These are phyloP conservation scores for Blastobotrys serpentis DNA, from an alignment of 1,139 yeast species.

Conservation along the genomic window DNA sequence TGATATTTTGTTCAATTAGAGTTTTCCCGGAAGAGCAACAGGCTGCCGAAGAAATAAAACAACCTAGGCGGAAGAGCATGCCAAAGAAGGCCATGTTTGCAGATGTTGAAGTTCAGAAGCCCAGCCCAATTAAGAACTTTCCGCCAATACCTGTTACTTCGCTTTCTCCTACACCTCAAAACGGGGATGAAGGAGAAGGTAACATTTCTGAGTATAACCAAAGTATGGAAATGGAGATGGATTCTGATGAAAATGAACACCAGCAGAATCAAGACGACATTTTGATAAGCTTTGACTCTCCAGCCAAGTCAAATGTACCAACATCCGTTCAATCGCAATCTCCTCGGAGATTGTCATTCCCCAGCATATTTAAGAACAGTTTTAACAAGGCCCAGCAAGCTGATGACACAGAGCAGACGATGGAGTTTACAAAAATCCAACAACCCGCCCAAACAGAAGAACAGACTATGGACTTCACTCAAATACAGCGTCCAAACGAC, in stretches of 20 bases:
- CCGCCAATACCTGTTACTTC: not conserved
- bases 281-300: conserved; percentile 25
- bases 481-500: conserved; percentile 6
- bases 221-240: conserved; percentile 12
- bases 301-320: too few relatives aligned
- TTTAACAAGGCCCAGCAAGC: not conserved
- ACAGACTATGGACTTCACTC: conserved; percentile 8
- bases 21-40: conserved; percentile 9
- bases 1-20: not conserved
- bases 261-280: conserved; percentile 17
- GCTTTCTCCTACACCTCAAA: conserved; percentile 1
- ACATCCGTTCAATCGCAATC: conserved; percentile 9
- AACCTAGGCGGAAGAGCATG: conserved; percentile 6
- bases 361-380: conserved; percentile 16
- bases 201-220: not conserved
- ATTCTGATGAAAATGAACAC: conserved; percentile 2
- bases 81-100: conserved; percentile 8
- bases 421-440: conserved; percentile 8
- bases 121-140: conserved; percentile 3
- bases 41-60: conserved; percentile 7
- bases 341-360: conserved; percentile 13
- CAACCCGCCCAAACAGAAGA: not conserved
- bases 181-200: not conserved
- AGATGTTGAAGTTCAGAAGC: conserved; percentile 2
- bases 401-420: not conserved